phyloP scores from a whole-genome alignment of 2,329 filamentous ascomycete genomes.

The Fusarium marasasianum region DNA sequence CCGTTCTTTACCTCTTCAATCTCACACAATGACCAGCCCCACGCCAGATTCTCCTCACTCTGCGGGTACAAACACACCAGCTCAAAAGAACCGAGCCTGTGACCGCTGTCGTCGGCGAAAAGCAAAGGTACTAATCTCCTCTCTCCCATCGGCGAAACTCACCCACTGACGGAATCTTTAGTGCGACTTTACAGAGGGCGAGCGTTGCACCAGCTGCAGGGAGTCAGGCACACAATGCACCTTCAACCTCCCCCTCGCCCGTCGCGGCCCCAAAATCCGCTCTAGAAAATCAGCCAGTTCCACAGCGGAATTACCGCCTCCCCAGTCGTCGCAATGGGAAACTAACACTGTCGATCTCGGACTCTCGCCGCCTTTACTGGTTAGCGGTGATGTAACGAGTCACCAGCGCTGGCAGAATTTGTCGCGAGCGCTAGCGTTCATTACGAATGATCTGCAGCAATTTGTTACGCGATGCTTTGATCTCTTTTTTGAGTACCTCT shows the following conservation, averaged over 20 bases:
- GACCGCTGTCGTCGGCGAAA: conserved; percentile 51
- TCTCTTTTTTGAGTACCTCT: conserved; percentile 55
- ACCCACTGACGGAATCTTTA: conserved; percentile 9
- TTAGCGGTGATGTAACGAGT: conserved; percentile 14
- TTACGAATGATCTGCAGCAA: conserved; percentile 39
- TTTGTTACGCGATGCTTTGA: conserved; percentile 49
- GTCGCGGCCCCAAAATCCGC: conserved; percentile 50
- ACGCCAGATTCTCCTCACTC: conserved; percentile 30
- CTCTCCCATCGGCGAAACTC: conserved; percentile 13
- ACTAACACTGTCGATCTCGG: conserved; percentile 24
- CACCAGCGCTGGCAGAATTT: conserved; percentile 45
- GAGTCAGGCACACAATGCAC: conserved; percentile 47
- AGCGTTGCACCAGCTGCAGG: conserved; percentile 47
- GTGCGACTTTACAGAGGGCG: conserved; percentile 43
- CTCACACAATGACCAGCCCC: conserved; percentile 23
- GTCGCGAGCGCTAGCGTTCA: conserved; percentile 36
- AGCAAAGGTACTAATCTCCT: conserved; percentile 44
- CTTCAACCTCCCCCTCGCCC: conserved; percentile 51
- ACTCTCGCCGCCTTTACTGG: conserved; percentile 37
- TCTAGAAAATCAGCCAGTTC: conserved; percentile 3
- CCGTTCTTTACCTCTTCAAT: not conserved
- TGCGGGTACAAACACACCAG: conserved; percentile 13
- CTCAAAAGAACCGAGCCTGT: conserved; percentile 44
- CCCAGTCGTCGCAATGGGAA: conserved; percentile 33
- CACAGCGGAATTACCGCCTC: conserved; percentile 29